Evolutionary conservation across 441 rosid species (phyloP), one percentile per base, ranked within the genome.

Genomic region (Daphne laureola): DNA sequence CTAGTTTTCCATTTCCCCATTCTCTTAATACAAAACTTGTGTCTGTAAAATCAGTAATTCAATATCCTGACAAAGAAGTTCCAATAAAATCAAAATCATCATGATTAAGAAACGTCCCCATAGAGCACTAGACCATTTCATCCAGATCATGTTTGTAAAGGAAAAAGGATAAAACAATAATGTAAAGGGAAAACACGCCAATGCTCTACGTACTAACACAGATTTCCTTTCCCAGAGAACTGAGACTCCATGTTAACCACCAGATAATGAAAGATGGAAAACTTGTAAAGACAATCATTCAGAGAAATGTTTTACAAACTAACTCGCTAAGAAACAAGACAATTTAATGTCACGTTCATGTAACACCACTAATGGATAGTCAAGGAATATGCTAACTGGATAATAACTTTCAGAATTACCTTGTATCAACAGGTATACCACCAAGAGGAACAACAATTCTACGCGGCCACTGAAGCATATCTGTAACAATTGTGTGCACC

Each of bases 391-490:
- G 11, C 11, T 31, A 31, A 49, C 12, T 50, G 49, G 57, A 60
- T 14, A 14, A 51, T 8, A 36, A 17, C 14, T 55, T 15, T 35
- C 40, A 55, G 43, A 23, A 27, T 57, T 65, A 92, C 98, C 96
- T 89, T 38, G 73, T 70, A 73, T 93, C 98, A 54, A 87, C 90
- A 63, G 90, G 86, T 59, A 81, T 69, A 65, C 97, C 98, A 67
- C 97, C 98, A 53, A 93, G 70, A 18, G 98, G 98, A 60, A 93
- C 91, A 54, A 90, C 97, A 58, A 93, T 83, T 75, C 97, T 85
- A 73, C 85, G 96, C 31, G 99, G 99, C 99, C 97, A 93, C 71
- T 87, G 95, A 67, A 93, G 97, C 93, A 71, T 93, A 68, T 93
- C 95, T 55, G 72, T 67, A 53, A 93, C 84, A 58, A 93, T 93